Evolutionary conservation across 768 basidiomycete species (phyloP), one percentile per base, ranked within the genome.

Genomic region (Antrodiella citrinella): DNA sequence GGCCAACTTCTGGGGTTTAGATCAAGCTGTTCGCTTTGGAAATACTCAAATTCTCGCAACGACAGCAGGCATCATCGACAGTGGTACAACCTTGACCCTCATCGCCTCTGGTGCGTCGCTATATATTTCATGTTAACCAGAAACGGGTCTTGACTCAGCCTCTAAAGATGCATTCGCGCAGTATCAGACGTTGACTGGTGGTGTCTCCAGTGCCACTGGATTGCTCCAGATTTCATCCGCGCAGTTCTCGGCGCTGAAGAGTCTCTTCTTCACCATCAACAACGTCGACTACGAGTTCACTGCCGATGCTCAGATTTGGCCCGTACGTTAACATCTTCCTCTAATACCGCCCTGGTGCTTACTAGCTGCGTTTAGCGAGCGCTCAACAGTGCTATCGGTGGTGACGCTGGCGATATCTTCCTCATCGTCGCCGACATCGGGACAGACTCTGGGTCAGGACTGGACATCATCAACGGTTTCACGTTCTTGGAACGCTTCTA

Each of bases 281-380:
- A 51, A 78, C 75, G 65, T 65, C 15, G 72, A 72, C 10, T 82
- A 72, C 56, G 76, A 78, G 61, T 56, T 86, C 49, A 80, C 77
- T 2, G 60, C 78, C 13, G 80, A 84, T 57, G 82, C 80, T 3
- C 84, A 87, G 70, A 77, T 81, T 53, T 86, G 82, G 81, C 83
- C 82, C 76, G 80, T 44, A 58, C 69, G 3, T 67, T 80, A 52
- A 84, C 86, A 66, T 62, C 67, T 13, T 23, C 38, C 19, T 9
- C 7, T 43, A 7, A 18, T n/a, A 18, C 15, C 15, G 21, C 19
- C 41, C 15, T 9, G 19, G 18, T 43, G 7, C 30, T 35, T 15
- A 35, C 15, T 43, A 22, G 7, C 18, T 43, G 21, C 41, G 9
- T 18, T 43, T 25, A 56, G 52, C 21, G 35, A 30, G 22, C 51